Evolutionary conservation across 139 green algal genomes (phyloP).

Genomic region (Edaphochlamys debaryana): DNA sequence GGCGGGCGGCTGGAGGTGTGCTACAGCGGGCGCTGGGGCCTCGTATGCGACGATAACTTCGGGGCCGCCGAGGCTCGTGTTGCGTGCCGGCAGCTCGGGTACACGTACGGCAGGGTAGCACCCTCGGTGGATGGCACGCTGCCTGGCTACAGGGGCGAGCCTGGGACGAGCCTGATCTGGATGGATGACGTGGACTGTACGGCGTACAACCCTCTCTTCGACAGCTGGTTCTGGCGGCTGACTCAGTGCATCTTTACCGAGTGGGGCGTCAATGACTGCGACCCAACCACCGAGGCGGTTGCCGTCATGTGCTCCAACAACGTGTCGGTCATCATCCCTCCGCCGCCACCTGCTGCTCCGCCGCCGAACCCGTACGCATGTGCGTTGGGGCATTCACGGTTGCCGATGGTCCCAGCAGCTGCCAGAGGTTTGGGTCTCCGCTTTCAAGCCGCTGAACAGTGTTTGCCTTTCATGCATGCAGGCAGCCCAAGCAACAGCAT

Average conservation of each 20-base stretch:
- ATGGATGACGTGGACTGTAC: constrained; percentile 25
- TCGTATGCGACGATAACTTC: constrained; percentile 24
- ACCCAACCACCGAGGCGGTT: neutral
- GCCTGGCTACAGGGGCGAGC: neutral
- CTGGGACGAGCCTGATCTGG: neutral
- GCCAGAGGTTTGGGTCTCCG: no score
- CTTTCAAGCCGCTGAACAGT: no score
- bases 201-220: neutral
- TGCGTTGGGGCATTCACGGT: neutral
- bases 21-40: constrained; percentile 16
- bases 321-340: neutral
- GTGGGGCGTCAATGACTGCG: neutral
- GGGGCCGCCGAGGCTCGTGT: constrained; percentile 5
- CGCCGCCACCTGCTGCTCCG: neutral
- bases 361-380: neutral
- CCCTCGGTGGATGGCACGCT: neutral
- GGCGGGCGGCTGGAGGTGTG: constrained; percentile 32
- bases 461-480: neutral
- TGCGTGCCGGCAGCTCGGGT: constrained; percentile 33
- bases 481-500: neutral
- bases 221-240: constrained; percentile 16
- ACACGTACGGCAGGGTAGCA: constrained; percentile 11
- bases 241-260: constrained; percentile 17
- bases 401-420: no score
- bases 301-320: constrained; percentile 19